Evolutionary conservation across 352 stramenopile genomes (phyloP).

Genomic region (Globisporangium spinosum): DNA sequence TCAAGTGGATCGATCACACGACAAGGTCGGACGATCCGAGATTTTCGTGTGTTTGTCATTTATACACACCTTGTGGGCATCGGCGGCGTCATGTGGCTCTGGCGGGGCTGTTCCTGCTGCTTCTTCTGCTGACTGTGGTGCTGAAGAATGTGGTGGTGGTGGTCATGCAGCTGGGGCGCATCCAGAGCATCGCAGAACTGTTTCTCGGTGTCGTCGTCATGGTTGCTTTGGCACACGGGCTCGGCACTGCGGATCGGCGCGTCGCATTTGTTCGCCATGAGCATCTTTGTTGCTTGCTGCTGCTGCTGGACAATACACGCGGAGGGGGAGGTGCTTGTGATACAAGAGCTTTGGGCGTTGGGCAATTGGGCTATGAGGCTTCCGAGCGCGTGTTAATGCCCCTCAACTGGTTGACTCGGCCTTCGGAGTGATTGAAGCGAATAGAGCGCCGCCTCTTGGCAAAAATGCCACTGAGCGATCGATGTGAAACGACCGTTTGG

Average conservation of each 20-base stretch:
- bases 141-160: neutral
- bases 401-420: neutral
- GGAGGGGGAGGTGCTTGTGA: neutral
- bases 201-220: neutral
- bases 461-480: neutral
- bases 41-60: neutral
- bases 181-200: neutral
- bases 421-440: neutral
- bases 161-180: neutral
- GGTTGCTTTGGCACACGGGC: constrained; percentile 6
- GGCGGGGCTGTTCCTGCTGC: neutral
- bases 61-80: neutral
- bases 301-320: constrained; percentile 3
- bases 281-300: neutral
- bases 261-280: constrained; percentile 9
- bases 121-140: constrained; percentile 1
- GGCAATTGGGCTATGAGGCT: neutral
- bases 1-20: neutral
- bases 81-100: constrained; percentile 3
- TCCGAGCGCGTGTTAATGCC: neutral
- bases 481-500: constrained; percentile 13
- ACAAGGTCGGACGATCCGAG: neutral
- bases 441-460: neutral
- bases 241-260: constrained; percentile 4
- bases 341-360: neutral